Evolutionary conservation across 1,139 yeast species (phyloP).

Genomic region (Trichomonascaceae sp.): DNA sequence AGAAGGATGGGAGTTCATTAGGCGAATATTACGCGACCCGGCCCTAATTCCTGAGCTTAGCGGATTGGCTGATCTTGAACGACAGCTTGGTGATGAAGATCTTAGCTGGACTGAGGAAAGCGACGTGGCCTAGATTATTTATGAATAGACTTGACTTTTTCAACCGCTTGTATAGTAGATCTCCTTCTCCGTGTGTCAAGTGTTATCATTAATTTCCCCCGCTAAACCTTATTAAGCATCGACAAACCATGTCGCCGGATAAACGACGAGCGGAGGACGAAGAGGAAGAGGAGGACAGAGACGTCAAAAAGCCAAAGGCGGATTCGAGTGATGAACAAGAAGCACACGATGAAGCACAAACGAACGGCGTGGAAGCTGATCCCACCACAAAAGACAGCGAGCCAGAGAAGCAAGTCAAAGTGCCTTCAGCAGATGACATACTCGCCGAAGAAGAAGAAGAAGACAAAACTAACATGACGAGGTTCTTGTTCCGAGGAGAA

Average conservation of each 20-base stretch:
- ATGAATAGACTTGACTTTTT: too few species aligned
- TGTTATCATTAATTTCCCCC: too few species aligned
- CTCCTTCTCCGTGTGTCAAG: too few species aligned
- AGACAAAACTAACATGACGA: constrained; percentile 25
- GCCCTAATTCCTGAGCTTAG: constrained; percentile 59
- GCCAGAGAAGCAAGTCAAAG: constrained; percentile 14
- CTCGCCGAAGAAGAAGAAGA: constrained; percentile 13
- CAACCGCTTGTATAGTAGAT: too few species aligned
- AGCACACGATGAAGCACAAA: constrained; percentile 13
- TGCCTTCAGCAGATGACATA: constrained; percentile 13
- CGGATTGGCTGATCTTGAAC: constrained; percentile 63
- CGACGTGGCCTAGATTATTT: not conserved
- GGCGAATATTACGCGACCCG: constrained; percentile 49
- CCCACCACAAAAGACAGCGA: constrained; percentile 18
- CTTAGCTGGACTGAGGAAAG: constrained; percentile 1
- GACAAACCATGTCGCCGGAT: too few species aligned
- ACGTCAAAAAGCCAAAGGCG: constrained; percentile 1
- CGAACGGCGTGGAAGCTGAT: constrained; percentile 14
- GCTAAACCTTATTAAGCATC: too few species aligned
- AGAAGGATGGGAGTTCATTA: constrained; percentile 73
- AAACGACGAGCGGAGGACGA: constrained; percentile 9
- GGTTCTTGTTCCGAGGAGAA: constrained; percentile 62
- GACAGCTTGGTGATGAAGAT: constrained; percentile 58
- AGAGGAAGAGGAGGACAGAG: constrained; percentile 6
- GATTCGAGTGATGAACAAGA: constrained; percentile 9